Conservation (phyloP, 2,329 filamentous ascomycete genomes). For the Sporothrix curviconia region DNA sequence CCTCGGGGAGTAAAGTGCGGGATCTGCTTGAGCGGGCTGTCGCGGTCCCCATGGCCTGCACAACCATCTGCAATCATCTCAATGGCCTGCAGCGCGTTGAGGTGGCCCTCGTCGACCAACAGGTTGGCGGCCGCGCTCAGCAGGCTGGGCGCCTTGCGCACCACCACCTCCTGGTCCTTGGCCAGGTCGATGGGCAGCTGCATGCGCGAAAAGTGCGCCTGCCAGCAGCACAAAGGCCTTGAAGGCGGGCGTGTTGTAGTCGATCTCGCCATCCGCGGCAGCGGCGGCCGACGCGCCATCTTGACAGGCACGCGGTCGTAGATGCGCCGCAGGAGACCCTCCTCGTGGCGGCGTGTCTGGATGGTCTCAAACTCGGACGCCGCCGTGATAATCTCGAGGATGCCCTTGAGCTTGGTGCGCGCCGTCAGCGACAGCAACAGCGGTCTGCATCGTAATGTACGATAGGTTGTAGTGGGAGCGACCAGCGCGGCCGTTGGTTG, state of each 20-base stretch:
- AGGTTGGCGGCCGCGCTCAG: conserved; percentile 92
- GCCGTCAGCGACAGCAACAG: conserved; percentile 85
- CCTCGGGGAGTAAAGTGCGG: conserved; percentile 83
- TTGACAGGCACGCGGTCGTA: conserved; percentile 95
- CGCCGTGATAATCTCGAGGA: conserved; percentile 93
- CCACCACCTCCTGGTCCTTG: conserved; percentile 86
- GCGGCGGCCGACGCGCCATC: conserved; percentile 57
- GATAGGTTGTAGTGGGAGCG: conserved; percentile 98
- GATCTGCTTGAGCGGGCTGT: conserved; percentile 94
- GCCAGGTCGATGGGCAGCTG: conserved; percentile 90
- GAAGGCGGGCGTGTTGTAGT: conserved; percentile 92
- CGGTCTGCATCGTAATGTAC: conserved; percentile 98
- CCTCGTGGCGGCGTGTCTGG: conserved; percentile 84
- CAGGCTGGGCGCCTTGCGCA: conserved; percentile 78
- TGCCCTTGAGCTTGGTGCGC: conserved; percentile 91
- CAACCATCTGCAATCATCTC: conserved; percentile 99
- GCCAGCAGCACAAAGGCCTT: conserved; percentile 95
- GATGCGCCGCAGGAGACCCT: conserved; percentile 77
- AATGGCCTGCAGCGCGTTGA: conserved; percentile 98
- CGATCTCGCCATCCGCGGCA: conserved; percentile 53
- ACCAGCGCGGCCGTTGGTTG: conserved; percentile 97
- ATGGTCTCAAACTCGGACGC: conserved; percentile 95
- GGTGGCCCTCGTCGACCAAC: conserved; percentile 86
- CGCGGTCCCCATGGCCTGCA: conserved; percentile 97
- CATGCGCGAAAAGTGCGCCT: conserved; percentile 97